phyloP scores from a whole-genome alignment of 2,329 filamentous ascomycete genomes.

The Trichoderma cornu-damae region DNA sequence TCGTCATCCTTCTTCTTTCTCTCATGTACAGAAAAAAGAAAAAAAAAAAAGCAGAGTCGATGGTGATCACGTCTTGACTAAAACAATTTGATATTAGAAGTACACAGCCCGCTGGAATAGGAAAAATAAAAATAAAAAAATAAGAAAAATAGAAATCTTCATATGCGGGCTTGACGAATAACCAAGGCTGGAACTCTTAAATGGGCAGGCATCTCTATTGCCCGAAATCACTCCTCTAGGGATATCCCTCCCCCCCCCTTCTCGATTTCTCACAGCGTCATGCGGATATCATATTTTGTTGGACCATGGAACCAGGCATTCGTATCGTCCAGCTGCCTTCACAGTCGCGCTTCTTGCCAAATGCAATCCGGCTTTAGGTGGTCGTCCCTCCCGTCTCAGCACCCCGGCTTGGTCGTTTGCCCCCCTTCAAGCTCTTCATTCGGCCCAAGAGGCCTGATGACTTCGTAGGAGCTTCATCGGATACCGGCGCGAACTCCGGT shows the following conservation, averaged over 20 bases:
- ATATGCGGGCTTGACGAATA: conserved; percentile 5
- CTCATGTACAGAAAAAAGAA: background rate
- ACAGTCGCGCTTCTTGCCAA: conserved; percentile 6
- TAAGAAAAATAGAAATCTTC: background rate
- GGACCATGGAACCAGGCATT: conserved; percentile 1
- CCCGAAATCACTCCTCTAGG: background rate
- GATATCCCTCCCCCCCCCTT: background rate
- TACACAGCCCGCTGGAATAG: conserved; percentile 13
- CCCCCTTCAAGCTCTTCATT: conserved; percentile 77
- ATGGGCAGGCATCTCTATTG: conserved; percentile 3
- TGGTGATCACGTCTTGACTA: background rate
- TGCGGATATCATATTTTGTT: conserved; percentile 10
- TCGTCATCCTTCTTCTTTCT: background rate
- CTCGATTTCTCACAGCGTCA: background rate
- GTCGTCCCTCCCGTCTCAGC: conserved; percentile 29
- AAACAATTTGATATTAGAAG: conserved; percentile 12
- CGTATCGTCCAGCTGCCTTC: conserved; percentile 6
- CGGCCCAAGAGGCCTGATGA: conserved; percentile 65
- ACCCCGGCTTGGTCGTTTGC: conserved; percentile 40
- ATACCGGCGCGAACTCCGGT: conserved; percentile 60
- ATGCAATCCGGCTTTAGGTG: background rate
- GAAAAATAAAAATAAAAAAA: background rate
- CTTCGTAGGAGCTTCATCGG: conserved; percentile 41
- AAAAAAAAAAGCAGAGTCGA: background rate
- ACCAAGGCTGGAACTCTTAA: conserved; percentile 5